Evolutionary conservation across 2,329 filamentous ascomycete species (phyloP).

Genomic region (Epichloe scottii): DNA sequence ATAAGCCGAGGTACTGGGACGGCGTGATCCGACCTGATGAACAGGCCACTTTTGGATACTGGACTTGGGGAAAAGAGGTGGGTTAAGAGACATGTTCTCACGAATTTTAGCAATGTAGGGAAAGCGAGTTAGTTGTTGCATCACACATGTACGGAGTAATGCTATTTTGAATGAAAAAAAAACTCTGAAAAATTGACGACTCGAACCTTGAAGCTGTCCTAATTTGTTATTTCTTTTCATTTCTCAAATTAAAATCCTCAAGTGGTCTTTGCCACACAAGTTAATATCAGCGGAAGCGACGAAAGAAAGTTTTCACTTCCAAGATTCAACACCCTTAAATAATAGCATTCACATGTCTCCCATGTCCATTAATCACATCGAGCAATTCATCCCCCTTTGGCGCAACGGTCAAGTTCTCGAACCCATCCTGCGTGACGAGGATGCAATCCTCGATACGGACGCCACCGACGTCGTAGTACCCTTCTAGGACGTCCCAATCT

Average conservation of each 20-base stretch:
- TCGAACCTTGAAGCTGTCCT: too few relatives aligned
- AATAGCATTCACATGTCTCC: neutral
- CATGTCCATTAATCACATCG: slow-evolving; percentile 39
- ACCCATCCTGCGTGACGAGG: slow-evolving; percentile 62
- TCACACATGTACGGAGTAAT: neutral
- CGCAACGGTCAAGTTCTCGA: slow-evolving; percentile 71
- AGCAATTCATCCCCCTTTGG: slow-evolving; percentile 65
- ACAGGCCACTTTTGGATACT: neutral
- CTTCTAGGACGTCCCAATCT: slow-evolving; percentile 49
- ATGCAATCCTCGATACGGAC: slow-evolving; percentile 90
- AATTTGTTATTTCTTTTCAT: too few relatives aligned
- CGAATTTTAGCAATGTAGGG: neutral
- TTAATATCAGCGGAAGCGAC: too few relatives aligned
- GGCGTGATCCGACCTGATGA: too few relatives aligned
- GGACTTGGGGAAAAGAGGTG: neutral
- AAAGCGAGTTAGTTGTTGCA: neutral
- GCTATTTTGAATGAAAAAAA: neutral
- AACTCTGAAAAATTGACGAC: too few relatives aligned
- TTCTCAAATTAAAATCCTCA: too few relatives aligned
- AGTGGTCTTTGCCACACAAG: too few relatives aligned
- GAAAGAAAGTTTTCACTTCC: too few relatives aligned
- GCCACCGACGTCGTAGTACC: slow-evolving; percentile 70
- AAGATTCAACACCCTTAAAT: too few relatives aligned
- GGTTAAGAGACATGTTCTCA: neutral
- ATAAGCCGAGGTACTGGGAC: too few relatives aligned